phyloP scores from a whole-genome alignment of 371 early-diverging fungal species.

The Gilbertella persicaria region DNA sequence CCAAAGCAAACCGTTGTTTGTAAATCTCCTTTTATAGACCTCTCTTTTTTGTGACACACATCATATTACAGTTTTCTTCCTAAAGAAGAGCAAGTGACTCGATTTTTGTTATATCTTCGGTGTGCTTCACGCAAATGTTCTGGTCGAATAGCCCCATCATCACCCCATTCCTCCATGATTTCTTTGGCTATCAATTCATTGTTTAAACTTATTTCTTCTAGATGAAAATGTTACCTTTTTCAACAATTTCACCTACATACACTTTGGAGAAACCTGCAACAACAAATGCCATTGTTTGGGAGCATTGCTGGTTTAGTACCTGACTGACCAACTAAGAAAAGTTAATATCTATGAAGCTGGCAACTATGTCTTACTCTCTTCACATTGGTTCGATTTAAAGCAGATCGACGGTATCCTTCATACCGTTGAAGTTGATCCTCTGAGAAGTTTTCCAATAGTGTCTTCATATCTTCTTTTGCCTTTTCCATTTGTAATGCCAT shows the following conservation, averaged over 20 bases:
- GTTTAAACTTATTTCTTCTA: too few relatives aligned
- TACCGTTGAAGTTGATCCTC: constrained; percentile 86
- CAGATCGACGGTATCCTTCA: constrained; percentile 87
- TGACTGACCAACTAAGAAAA: constrained; percentile 59
- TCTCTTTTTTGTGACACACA: not conserved
- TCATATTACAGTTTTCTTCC: constrained; percentile 16
- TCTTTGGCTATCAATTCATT: constrained; percentile 52
- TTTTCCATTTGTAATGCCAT: constrained; percentile 54
- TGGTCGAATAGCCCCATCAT: constrained; percentile 71
- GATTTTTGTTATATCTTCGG: constrained; percentile 70
- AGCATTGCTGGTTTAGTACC: constrained; percentile 82
- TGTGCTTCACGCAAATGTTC: constrained; percentile 92
- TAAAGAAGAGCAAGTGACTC: constrained; percentile 15
- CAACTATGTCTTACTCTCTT: constrained; percentile 65
- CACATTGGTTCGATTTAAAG: constrained; percentile 82
- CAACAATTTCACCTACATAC: constrained; percentile 95
- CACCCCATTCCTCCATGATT: constrained; percentile 72
- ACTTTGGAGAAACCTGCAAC: constrained; percentile 95
- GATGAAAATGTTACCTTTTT: too few relatives aligned
- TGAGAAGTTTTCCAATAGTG: constrained; percentile 78
- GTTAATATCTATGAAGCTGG: not conserved
- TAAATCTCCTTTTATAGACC: constrained; percentile 13
- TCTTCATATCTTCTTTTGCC: constrained; percentile 54
- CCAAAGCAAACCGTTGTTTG: constrained; percentile 15
- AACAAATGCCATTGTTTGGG: constrained; percentile 87